phyloP scores from a whole-genome alignment of 2,329 filamentous ascomycete species.

The Penicillium sp. region DNA sequence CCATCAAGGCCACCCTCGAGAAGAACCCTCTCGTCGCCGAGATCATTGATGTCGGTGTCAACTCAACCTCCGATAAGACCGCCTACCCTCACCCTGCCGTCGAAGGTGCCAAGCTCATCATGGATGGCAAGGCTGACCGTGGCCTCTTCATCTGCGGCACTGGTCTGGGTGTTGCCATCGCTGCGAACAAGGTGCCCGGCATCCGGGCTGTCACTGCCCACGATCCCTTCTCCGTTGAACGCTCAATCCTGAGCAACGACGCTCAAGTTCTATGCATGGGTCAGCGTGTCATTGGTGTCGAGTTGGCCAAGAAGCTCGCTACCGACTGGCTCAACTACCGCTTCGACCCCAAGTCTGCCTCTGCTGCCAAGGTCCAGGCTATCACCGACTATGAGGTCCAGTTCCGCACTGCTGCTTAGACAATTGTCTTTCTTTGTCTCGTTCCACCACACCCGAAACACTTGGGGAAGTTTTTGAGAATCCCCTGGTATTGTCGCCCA shows the following conservation, averaged over 20 bases:
- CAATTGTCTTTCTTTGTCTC: not conserved
- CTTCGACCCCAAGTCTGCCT: constrained; percentile 67
- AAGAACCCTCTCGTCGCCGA: constrained; percentile 63
- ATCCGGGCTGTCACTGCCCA: constrained; percentile 86
- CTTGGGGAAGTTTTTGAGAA: not conserved
- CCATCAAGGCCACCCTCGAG: constrained; percentile 70
- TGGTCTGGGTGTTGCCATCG: constrained; percentile 80
- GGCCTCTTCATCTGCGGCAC: constrained; percentile 79
- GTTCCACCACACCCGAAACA: not conserved
- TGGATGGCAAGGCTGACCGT: constrained; percentile 61
- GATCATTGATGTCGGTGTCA: constrained; percentile 72
- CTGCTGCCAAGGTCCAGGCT: constrained; percentile 58
- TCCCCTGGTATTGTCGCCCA: not conserved
- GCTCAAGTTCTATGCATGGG: constrained; percentile 86
- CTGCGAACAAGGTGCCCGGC: constrained; percentile 84
- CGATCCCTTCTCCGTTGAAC: constrained; percentile 79
- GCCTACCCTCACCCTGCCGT: constrained; percentile 79
- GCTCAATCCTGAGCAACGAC: constrained; percentile 77
- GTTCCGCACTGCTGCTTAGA: constrained; percentile 24
- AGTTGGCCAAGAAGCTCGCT: constrained; percentile 72
- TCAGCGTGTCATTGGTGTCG: constrained; percentile 76
- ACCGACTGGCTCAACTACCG: constrained; percentile 81
- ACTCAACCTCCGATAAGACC: constrained; percentile 66
- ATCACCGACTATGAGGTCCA: constrained; percentile 45
- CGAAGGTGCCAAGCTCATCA: constrained; percentile 60